phyloP scores from a whole-genome alignment of 179 eudicot genomes.

The Heliamphora pulchella region DNA sequence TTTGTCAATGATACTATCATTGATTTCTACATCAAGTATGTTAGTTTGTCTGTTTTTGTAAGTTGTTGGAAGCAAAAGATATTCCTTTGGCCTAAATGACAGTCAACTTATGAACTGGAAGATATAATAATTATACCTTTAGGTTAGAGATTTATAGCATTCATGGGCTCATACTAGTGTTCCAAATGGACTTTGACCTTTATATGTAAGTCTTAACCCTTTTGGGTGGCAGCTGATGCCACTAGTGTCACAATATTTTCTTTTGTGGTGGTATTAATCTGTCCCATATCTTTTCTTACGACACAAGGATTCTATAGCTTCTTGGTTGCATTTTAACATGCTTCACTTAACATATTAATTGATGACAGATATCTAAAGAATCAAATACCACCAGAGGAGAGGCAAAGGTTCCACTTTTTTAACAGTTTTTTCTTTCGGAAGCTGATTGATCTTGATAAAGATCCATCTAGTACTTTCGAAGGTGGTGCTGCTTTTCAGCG shows the following conservation, averaged over 20 bases:
- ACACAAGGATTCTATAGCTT: too few species aligned
- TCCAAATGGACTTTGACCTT: not conserved
- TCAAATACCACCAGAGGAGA: constrained; percentile 43
- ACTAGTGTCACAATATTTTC: not conserved
- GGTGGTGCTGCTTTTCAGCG: constrained; percentile 90
- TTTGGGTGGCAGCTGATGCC: constrained; percentile 13
- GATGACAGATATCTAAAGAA: constrained; percentile 65
- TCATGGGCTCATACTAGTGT: not conserved
- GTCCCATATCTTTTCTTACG: constrained; percentile 2
- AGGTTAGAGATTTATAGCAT: not conserved
- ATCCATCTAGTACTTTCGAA: constrained; percentile 59
- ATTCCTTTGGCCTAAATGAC: not conserved
- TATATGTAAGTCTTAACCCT: not conserved
- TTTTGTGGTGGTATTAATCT: not conserved
- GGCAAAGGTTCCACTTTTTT: constrained; percentile 67
- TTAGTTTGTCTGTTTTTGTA: constrained; percentile 9
- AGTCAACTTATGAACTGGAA: constrained; percentile 5
- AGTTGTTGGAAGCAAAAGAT: not conserved
- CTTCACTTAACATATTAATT: constrained; percentile 9
- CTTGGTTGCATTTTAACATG: not conserved
- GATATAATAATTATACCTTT: constrained; percentile 1
- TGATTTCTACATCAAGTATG: constrained; percentile 92
- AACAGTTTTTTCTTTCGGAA: constrained; percentile 93
- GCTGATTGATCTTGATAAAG: constrained; percentile 88
- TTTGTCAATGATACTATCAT: constrained; percentile 92